Evolutionary conservation across 1,284 basidiomycete species (phyloP).

Genomic region (Papiliotrema laurentii): DNA sequence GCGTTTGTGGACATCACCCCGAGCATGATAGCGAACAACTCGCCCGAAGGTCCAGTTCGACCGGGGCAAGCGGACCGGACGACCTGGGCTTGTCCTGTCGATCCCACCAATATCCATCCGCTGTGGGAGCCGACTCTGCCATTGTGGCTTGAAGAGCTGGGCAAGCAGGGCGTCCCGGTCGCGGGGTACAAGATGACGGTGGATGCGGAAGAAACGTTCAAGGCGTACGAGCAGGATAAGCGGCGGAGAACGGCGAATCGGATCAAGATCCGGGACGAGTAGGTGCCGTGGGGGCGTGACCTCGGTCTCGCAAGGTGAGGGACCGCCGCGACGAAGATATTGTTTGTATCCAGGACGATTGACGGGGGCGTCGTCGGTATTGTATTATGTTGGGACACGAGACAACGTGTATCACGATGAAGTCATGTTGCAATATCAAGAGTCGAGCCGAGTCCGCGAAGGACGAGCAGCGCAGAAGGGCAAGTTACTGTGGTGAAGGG

Average conservation of each 20-base stretch:
- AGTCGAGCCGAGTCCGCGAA: too few relatives aligned
- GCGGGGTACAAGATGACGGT: conserved; percentile 25
- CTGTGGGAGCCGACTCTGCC: conserved; percentile 44
- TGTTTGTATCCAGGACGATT: too few relatives aligned
- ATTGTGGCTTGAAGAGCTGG: conserved; percentile 35
- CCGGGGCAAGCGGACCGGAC: conserved; percentile 20
- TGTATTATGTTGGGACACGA: too few relatives aligned
- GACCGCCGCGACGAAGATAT: too few relatives aligned
- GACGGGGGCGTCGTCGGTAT: too few relatives aligned
- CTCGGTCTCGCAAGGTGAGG: too few relatives aligned
- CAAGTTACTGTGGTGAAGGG: too few relatives aligned
- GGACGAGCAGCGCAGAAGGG: too few relatives aligned
- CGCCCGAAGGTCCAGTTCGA: conserved; percentile 8
- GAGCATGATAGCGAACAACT: conserved; percentile 20
- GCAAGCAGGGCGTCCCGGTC: conserved; percentile 23
- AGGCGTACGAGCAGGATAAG: conserved; percentile 42
- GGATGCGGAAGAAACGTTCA: conserved; percentile 40
- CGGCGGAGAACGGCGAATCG: conserved; percentile 16
- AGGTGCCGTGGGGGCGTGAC: background rate
- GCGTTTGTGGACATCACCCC: conserved; percentile 35
- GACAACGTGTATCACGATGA: too few relatives aligned
- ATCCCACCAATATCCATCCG: conserved; percentile 43
- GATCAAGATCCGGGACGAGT: background rate
- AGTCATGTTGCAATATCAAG: too few relatives aligned
- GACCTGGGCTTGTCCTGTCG: conserved; percentile 39